A percentile compares a stretch with the other conserved stretches of the same genome.
Evolutionary conservation across 2,329 filamentous ascomycete genomes (phyloP).

Genomic region (Endothia cerciana): DNA sequence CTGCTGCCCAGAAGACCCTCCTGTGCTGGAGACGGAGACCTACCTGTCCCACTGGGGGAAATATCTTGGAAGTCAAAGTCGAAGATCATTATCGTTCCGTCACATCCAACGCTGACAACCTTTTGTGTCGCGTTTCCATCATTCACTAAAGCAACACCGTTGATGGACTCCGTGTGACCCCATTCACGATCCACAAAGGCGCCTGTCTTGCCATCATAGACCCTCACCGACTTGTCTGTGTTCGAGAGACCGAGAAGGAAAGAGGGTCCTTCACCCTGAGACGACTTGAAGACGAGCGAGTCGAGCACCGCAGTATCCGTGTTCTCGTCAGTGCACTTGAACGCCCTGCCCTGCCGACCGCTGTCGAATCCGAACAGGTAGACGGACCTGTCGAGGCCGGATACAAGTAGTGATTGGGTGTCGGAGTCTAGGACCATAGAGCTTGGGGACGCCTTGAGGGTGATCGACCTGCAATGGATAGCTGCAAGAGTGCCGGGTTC

Average conservation of each 20-base stretch:
- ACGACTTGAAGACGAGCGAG: conserved; percentile 67
- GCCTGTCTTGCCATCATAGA: conserved; percentile 82
- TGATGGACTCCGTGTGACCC: conserved; percentile 94
- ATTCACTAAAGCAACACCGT: conserved; percentile 75
- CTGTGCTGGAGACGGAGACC: conserved; percentile 60
- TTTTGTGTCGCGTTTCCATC: conserved; percentile 58
- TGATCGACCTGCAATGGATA: conserved; percentile 75
- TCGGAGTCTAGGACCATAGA: conserved; percentile 77
- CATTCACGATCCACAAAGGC: conserved; percentile 84
- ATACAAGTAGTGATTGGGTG: conserved; percentile 61
- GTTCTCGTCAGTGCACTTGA: conserved; percentile 82
- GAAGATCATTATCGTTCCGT: conserved; percentile 86
- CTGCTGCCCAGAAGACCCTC: conserved; percentile 51
- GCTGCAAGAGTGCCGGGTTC: conserved; percentile 72
- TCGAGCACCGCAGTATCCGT: conserved; percentile 83
- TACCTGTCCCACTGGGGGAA: conserved; percentile 45
- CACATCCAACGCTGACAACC: conserved; percentile 75
- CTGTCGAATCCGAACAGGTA: conserved; percentile 66
- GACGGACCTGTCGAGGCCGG: conserved; percentile 63
- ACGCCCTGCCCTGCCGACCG: conserved; percentile 71
- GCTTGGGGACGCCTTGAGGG: conserved; percentile 82
- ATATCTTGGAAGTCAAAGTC: conserved; percentile 56
- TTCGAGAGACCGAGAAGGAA: conserved; percentile 87
- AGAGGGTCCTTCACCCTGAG: conserved; percentile 58
- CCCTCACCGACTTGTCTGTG: conserved; percentile 90